phyloP scores from a whole-genome alignment of 371 early-diverging fungal species.

The Phascolomyces articulosus region DNA sequence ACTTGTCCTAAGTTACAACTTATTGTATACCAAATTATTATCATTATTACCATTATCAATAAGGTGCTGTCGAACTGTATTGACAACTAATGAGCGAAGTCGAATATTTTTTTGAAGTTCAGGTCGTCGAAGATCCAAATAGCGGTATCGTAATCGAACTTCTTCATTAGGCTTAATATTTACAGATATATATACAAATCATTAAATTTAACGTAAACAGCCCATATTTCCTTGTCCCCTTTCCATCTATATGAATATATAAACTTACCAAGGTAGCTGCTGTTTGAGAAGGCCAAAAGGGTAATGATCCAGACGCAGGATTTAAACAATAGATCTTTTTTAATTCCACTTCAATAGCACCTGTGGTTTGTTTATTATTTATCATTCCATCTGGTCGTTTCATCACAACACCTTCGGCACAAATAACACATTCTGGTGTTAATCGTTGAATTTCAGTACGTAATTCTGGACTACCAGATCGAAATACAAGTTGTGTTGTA shows the following conservation, averaged over 20 bases:
- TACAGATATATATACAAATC: no score
- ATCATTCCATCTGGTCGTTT: slow-evolving; percentile 55
- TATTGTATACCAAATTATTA: neutral
- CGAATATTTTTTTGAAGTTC: slow-evolving; percentile 79
- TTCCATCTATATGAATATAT: no score
- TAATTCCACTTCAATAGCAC: slow-evolving; percentile 77
- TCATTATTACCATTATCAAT: slow-evolving; percentile 46
- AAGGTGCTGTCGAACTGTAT: slow-evolving; percentile 68
- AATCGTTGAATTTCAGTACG: slow-evolving; percentile 48
- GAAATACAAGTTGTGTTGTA: slow-evolving; percentile 66
- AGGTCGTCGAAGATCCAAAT: slow-evolving; percentile 82
- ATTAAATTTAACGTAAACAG: no score
- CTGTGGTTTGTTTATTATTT: slow-evolving; percentile 56
- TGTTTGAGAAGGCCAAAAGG: slow-evolving; percentile 69
- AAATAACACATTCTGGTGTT: slow-evolving; percentile 68
- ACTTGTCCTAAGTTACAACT: no score
- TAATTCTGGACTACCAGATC: slow-evolving; percentile 12
- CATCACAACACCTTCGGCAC: slow-evolving; percentile 63
- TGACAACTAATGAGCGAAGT: slow-evolving; percentile 65
- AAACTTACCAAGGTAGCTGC: slow-evolving; percentile 50
- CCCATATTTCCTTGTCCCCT: no score
- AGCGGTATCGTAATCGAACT: slow-evolving; percentile 75
- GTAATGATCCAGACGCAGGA: slow-evolving; percentile 66
- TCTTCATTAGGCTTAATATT: slow-evolving; percentile 77
- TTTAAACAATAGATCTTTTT: slow-evolving; percentile 69